Conservation (phyloP, 1,284 basidiomycete genomes). For the Cutaneotrichosporon cyanovorans region DNA sequence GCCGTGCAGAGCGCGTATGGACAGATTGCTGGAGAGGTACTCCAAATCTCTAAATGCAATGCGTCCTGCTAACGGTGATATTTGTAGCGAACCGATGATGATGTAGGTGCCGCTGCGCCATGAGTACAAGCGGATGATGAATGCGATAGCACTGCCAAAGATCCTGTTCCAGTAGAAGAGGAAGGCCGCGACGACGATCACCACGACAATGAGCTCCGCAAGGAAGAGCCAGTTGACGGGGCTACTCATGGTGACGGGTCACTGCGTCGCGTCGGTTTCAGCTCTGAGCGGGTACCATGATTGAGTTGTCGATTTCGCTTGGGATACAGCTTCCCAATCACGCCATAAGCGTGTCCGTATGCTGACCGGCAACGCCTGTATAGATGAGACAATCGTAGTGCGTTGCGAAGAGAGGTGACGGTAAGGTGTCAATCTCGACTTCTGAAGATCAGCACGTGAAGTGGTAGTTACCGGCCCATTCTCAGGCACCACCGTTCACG, state of each 20-base stretch:
- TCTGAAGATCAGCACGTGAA: too few relatives aligned
- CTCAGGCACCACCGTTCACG: too few relatives aligned
- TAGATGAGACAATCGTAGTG: too few relatives aligned
- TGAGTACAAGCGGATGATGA: constrained; percentile 35
- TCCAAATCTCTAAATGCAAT: constrained; percentile 75
- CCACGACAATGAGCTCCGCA: constrained; percentile 62
- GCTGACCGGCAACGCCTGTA: too few relatives aligned
- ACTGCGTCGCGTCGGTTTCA: too few relatives aligned
- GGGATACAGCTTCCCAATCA: too few relatives aligned
- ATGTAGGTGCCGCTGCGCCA: constrained; percentile 45
- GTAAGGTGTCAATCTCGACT: too few relatives aligned
- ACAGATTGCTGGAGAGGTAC: constrained; percentile 86
- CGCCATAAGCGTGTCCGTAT: too few relatives aligned
- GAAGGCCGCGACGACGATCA: constrained; percentile 59
- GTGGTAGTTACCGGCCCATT: too few relatives aligned
- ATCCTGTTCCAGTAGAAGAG: constrained; percentile 86
- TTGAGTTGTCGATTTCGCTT: too few relatives aligned
- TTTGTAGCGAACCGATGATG: constrained; percentile 63
- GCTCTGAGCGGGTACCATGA: too few relatives aligned
- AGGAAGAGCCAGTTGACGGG: constrained; percentile 52
- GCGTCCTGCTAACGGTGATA: constrained; percentile 77
- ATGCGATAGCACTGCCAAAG: constrained; percentile 57
- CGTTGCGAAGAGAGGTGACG: too few relatives aligned
- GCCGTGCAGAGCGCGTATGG: constrained; percentile 69
- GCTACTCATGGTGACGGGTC: constrained; percentile 4